Evolutionary conservation across 2,329 filamentous ascomycete genomes (phyloP).

Genomic region (Cryphonectria parasitica): DNA sequence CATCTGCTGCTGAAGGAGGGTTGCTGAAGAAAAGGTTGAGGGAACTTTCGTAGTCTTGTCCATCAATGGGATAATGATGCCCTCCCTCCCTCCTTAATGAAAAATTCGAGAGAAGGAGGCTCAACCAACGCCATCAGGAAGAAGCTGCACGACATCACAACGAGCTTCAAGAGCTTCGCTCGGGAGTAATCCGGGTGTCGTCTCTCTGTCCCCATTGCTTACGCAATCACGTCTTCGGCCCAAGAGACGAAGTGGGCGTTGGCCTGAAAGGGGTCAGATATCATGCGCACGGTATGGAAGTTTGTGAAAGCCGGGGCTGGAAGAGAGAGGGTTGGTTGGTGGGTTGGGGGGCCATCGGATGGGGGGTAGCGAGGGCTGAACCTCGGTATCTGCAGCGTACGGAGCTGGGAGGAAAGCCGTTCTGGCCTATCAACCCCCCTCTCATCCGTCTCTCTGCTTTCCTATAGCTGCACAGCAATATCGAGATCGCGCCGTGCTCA

Average conservation of each 20-base stretch:
- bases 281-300: neutral
- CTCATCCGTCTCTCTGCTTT: neutral
- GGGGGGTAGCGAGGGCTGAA: conserved; percentile 9
- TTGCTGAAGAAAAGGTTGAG: no score
- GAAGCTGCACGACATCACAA: conserved; percentile 27
- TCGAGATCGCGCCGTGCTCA: neutral
- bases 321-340: neutral
- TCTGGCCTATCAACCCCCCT: neutral
- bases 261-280: neutral
- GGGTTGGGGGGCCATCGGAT: no score
- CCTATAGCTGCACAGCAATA: neutral
- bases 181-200: conserved; percentile 1
- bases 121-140: conserved; percentile 12
- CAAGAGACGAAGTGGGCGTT: conserved; percentile 7
- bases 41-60: neutral
- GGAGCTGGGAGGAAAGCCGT: neutral
- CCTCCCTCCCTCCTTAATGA: neutral
- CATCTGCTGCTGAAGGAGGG: no score
- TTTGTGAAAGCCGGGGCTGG: neutral
- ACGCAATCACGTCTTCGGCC: conserved; percentile 14
- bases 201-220: conserved; percentile 5
- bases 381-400: neutral
- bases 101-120: neutral
- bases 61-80: neutral
- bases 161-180: conserved; percentile 19